phyloP scores from a whole-genome alignment of 2,329 filamentous ascomycete species.

The Calonectria honghensis region DNA sequence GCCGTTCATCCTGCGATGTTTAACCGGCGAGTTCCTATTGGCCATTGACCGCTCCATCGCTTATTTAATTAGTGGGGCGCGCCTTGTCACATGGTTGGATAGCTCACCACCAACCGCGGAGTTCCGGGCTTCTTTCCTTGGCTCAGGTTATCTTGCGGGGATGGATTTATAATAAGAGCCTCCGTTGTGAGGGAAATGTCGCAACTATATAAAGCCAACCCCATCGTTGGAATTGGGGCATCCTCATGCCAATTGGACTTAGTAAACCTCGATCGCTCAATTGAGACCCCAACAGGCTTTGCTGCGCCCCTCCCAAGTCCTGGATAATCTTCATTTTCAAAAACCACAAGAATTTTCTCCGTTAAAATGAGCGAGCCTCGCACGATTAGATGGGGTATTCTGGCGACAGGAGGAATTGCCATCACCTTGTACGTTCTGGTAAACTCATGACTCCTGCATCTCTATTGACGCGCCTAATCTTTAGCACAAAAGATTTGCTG shows the following conservation, averaged over 20 bases:
- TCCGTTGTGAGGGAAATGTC: not conserved
- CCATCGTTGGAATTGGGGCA: not conserved
- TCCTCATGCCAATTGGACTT: not conserved
- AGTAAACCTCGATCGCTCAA: not conserved
- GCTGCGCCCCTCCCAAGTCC: not conserved
- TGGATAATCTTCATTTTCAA: not conserved
- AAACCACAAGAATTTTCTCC: not conserved
- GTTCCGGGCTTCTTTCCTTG: not conserved
- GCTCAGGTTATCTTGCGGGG: conserved; percentile 5
- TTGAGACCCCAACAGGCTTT: not conserved
- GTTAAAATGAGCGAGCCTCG: conserved; percentile 20
- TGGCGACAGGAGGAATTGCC: conserved; percentile 40
- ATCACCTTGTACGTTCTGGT: conserved; percentile 29
- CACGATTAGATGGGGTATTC: conserved; percentile 39
- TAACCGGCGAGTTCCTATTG: not conserved
- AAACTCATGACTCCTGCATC: too few relatives aligned
- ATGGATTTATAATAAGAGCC: not conserved
- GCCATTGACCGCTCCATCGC: not conserved
- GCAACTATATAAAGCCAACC: not conserved
- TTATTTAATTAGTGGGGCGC: not conserved
- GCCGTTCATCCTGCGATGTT: not conserved
- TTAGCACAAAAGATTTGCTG: conserved; percentile 78
- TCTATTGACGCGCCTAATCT: not conserved
- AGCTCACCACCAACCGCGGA: not conserved
- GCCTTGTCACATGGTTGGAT: not conserved